These are phyloP conservation scores for Macrocybe gigantea DNA, from an alignment of 768 basidiomycete species.

Conservation along the genomic window DNA sequence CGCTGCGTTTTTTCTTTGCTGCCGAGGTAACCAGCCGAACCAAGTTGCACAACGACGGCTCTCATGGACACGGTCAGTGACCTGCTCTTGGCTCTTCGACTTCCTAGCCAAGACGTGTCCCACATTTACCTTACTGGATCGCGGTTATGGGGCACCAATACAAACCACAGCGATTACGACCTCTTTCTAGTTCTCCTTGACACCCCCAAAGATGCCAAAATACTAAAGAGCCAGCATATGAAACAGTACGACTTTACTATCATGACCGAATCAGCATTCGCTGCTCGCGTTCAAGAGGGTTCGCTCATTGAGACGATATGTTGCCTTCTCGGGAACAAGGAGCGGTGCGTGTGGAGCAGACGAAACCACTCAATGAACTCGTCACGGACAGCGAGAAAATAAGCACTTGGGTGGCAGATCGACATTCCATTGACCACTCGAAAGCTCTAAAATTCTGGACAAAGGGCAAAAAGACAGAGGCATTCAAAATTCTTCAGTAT, in stretches of 20 bases:
- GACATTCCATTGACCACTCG: constrained; percentile 10
- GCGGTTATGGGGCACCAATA: constrained; percentile 16
- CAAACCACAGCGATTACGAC: constrained; percentile 14
- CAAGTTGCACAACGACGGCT: background rate
- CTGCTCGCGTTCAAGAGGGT: constrained; percentile 9
- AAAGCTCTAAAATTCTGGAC: constrained; percentile 18
- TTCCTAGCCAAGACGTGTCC: constrained; percentile 1
- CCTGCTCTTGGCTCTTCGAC: constrained; percentile 1
- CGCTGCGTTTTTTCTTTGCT: background rate
- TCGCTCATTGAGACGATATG: constrained; percentile 17
- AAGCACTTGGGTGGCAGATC: constrained; percentile 8
- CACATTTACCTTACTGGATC: constrained; percentile 14
- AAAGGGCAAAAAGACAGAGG: constrained; percentile 13
- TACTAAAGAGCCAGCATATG: constrained; percentile 15
- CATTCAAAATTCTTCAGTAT: constrained; percentile 17
- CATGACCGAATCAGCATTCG: constrained; percentile 12
- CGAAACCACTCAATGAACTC: constrained; percentile 3
- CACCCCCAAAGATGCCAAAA: background rate
- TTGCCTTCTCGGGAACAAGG: constrained; percentile 11
- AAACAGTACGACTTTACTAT: constrained; percentile 16
- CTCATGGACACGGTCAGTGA: background rate
- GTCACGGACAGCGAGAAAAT: constrained; percentile 6
- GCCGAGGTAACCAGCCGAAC: background rate
- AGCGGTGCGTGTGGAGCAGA: constrained; percentile 6
- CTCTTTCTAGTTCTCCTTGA: constrained; percentile 12